A percentile compares a stretch with the other conserved stretches of the same genome.
Conservation (phyloP, 1,139 yeast genomes). For the Meyerozyma elateridarum region DNA sequence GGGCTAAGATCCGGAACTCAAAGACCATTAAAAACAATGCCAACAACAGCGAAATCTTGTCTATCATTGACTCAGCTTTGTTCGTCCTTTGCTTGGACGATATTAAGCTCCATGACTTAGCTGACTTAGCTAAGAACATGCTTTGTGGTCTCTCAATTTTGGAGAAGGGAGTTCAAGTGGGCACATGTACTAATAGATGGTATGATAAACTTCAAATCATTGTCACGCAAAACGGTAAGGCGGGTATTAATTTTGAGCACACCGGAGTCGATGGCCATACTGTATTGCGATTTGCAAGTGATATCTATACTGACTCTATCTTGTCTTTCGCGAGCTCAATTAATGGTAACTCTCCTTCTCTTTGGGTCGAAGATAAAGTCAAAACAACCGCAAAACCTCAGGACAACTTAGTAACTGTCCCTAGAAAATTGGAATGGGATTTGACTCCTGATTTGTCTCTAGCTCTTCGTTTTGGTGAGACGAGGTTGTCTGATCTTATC, state of each 20-base stretch:
- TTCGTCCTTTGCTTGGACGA: conserved; percentile 82
- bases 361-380: conserved; percentile 48
- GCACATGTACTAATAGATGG: conserved; percentile 94
- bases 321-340: conserved; percentile 81
- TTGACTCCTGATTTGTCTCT: conserved; percentile 71
- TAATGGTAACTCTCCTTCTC: conserved; percentile 73
- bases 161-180: conserved; percentile 83
- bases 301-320: conserved; percentile 86
- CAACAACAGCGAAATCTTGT: conserved; percentile 64
- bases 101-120: conserved; percentile 58
- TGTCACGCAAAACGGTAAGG: conserved; percentile 86
- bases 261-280: conserved; percentile 97
- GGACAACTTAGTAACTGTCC: conserved; percentile 53
- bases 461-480: conserved; percentile 86
- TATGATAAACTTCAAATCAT: conserved; percentile 88
- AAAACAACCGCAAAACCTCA: conserved; percentile 23
- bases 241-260: conserved; percentile 91
- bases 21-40: conserved; percentile 34
- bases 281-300: conserved; percentile 80
- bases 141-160: conserved; percentile 79
- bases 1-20: conserved; percentile 71
- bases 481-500: conserved; percentile 79
- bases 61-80: conserved; percentile 73
- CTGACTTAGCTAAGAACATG: conserved; percentile 75
- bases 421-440: conserved; percentile 87